Evolutionary conservation across 73 alveolate species (phyloP).

Genomic region (Paramecium octaurelia): DNA sequence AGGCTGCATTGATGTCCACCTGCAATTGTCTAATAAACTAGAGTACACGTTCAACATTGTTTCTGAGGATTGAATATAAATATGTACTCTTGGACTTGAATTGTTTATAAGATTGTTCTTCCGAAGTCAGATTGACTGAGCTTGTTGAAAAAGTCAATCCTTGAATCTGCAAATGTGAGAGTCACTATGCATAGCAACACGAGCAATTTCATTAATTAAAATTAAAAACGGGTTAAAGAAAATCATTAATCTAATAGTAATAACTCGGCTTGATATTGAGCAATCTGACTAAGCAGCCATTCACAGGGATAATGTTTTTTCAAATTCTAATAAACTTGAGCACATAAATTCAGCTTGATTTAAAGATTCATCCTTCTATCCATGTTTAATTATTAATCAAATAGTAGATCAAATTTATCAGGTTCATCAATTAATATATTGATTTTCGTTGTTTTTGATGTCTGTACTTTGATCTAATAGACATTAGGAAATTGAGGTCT

Average conservation of each 20-base stretch:
- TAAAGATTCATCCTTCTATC: neutral
- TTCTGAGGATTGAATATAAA: neutral
- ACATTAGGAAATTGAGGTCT: neutral
- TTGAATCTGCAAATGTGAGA: neutral
- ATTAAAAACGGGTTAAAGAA: neutral
- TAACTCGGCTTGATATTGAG: constrained; percentile 16
- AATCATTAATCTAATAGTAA: constrained; percentile 1
- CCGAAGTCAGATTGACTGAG: constrained; percentile 20
- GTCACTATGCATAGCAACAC: neutral
- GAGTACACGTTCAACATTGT: neutral
- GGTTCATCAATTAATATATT: constrained; percentile 20
- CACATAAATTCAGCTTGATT: neutral
- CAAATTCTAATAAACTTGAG: neutral
- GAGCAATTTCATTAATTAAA: neutral
- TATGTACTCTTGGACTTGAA: neutral
- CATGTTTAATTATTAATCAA: neutral
- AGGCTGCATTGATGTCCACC: neutral
- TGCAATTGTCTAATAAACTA: neutral
- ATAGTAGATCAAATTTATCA: neutral
- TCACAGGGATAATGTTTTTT: neutral
- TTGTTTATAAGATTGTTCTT: neutral
- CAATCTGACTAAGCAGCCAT: neutral
- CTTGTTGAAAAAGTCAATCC: neutral
- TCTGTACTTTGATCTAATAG: neutral
- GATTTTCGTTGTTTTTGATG: neutral